These are phyloP conservation scores for Globisporangium polare DNA, from an alignment of 352 stramenopile species.

Conservation along the genomic window DNA sequence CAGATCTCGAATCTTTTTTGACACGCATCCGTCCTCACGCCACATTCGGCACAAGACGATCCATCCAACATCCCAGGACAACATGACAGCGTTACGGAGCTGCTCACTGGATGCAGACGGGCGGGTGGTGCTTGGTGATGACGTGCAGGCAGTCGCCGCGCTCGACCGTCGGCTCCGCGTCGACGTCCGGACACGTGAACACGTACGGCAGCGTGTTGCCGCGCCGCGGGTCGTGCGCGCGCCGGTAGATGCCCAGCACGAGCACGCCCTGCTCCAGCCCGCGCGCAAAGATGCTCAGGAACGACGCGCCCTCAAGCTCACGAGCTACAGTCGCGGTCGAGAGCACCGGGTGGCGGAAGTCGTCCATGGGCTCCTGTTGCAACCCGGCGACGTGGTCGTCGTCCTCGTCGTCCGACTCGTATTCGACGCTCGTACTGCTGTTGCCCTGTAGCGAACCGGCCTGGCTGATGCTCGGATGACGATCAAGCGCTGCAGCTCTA, in stretches of 20 bases:
- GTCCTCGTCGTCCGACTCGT: not conserved
- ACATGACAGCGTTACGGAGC: not conserved
- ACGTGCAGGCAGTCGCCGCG: constrained; percentile 39
- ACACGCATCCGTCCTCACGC: no score
- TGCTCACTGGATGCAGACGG: constrained; percentile 26
- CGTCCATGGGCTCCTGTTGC: constrained; percentile 9
- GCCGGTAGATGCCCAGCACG: constrained; percentile 46
- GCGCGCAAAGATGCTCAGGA: constrained; percentile 35
- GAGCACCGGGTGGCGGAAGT: constrained; percentile 28
- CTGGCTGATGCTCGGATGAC: not conserved
- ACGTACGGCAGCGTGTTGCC: constrained; percentile 54
- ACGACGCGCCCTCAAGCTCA: constrained; percentile 32
- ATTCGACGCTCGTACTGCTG: not conserved
- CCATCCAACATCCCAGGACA: not conserved
- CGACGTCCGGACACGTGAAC: constrained; percentile 42
- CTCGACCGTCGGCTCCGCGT: constrained; percentile 26
- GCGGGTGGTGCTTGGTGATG: constrained; percentile 22
- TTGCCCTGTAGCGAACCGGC: not conserved
- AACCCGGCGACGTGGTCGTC: constrained; percentile 6
- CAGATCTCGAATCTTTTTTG: no score
- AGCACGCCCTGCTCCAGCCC: constrained; percentile 39
- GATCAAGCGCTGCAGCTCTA: not conserved
- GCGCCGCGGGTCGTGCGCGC: constrained; percentile 23
- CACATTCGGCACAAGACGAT: not conserved
- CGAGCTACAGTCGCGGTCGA: constrained; percentile 22